These are phyloP conservation scores for Phtheirospermum japonicum DNA, from an alignment of 257 asterid species.

Conservation along the genomic window DNA sequence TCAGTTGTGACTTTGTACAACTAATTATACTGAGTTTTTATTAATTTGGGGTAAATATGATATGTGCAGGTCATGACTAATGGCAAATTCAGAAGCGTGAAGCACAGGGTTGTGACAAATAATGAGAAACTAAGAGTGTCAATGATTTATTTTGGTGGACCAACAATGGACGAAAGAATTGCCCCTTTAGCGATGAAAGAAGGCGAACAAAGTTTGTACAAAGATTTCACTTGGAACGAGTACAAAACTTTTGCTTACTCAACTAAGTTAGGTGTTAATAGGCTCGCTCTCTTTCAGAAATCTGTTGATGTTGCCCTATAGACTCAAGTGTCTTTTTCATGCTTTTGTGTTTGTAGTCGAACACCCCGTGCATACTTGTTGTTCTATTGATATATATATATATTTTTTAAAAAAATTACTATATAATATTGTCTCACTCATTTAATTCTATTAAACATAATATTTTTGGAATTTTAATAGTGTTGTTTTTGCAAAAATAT, in stretches of 20 bases:
- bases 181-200: constrained; percentile 49
- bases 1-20: no score
- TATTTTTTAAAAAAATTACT: no score
- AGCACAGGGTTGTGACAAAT: constrained; percentile 57
- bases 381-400: no score
- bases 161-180: constrained; percentile 49
- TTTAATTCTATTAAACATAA: no score
- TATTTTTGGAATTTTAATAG: no score
- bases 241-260: constrained; percentile 63
- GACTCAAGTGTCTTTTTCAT: not conserved
- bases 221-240: constrained; percentile 70
- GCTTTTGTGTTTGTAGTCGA: not conserved
- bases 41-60: no score
- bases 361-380: no score
- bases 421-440: no score
- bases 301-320: not conserved
- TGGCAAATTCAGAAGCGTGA: constrained; percentile 14
- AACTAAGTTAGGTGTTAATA: constrained; percentile 55
- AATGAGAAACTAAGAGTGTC: constrained; percentile 43
- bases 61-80: constrained; percentile 17
- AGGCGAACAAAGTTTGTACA: constrained; percentile 56
- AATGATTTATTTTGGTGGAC: constrained; percentile 72
- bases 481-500: no score
- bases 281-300: constrained; percentile 38
- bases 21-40: no score